Base-by-base conservation (phyloP, 2,329 filamentous ascomycete genomes). In the Beauveria varroae region DNA sequence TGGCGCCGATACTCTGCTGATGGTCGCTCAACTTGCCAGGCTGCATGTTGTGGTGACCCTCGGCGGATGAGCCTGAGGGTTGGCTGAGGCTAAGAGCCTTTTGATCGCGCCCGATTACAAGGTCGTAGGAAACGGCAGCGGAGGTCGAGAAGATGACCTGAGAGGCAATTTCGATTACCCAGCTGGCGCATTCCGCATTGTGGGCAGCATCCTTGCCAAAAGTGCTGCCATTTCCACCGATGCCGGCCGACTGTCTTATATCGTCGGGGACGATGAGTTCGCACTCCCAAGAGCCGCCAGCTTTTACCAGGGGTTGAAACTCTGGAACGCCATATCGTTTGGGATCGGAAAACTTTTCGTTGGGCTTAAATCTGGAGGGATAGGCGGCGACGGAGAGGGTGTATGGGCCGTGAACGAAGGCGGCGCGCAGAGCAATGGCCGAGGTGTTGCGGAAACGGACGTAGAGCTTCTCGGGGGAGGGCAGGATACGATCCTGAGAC, bases 261-360 rank as follows among this genome's bases (percentile, higher is more conserved):
- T 87, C 79, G 60, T 93, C 88, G 0, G 93, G 93, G 0, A 99
- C 87, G 5, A 85, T 80, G 65, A 99, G 82, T 69, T 87, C 85
- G 62, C 91, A 89, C 68, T 86, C 85, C 89, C 93, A 99, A 51
- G 83, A 86, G 7, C 91, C 93, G 34, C 93, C 95, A 9, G 95
- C 93, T 79, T 98, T 98, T 71, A 99, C 83, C 79, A 96, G 93
- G 52, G 95, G 93, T 75, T 99, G 95, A 70, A 95, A 99, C 68
- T 96, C 90, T 18, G 95, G 95, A 1, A 88, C 82, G 52, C 90
- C 91, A 76, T 92, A 87, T 57, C 81, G 80, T 57, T 86, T 83
- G 1, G 88, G 82, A 57, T 87, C 81, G 62, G 87, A 84, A 67
- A 89, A 87, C 71, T 91, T 92, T 66, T 81, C 79, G 74, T 96